These are phyloP conservation scores for Cordyceps cicadae DNA, from an alignment of 2,329 filamentous ascomycete genomes.

Conservation along the genomic window DNA sequence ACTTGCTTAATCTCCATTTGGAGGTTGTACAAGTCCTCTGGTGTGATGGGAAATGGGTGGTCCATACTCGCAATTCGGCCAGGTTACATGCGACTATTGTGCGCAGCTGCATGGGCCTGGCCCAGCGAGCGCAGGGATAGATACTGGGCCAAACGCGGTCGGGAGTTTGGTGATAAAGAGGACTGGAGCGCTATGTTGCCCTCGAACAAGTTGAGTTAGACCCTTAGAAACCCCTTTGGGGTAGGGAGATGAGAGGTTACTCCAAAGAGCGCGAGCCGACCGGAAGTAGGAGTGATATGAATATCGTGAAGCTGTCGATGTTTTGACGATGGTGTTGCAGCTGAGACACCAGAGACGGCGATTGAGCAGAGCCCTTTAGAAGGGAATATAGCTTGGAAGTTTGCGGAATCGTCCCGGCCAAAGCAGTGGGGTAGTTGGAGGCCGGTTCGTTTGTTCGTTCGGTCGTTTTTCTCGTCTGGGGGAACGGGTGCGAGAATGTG, in stretches of 20 bases:
- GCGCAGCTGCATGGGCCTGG: conserved; percentile 7
- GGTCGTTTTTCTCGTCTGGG: not conserved
- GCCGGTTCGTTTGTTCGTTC: conserved; percentile 3
- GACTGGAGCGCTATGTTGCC: not conserved
- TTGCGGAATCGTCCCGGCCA: not conserved
- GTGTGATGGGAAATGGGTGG: conserved; percentile 49
- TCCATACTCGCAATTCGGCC: conserved; percentile 45
- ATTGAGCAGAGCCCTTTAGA: not conserved
- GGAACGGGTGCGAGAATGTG: not conserved
- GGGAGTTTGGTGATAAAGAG: not conserved
- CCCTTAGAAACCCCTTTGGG: not conserved
- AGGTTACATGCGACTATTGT: not conserved
- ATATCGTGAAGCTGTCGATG: not conserved
- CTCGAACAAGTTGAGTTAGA: not conserved
- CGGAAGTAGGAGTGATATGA: not conserved
- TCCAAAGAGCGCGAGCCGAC: not conserved
- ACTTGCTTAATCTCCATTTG: conserved; percentile 65
- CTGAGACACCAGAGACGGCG: not conserved
- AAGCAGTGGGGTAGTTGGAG: not conserved
- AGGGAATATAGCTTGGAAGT: not conserved
- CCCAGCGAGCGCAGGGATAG: conserved; percentile 3
- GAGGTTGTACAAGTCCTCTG: conserved; percentile 59
- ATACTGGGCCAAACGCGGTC: not conserved
- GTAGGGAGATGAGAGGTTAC: not conserved
- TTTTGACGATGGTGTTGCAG: not conserved